Conservation (phyloP, 805 yeast species). For the Diddensiella caesifluorescens region DNA sequence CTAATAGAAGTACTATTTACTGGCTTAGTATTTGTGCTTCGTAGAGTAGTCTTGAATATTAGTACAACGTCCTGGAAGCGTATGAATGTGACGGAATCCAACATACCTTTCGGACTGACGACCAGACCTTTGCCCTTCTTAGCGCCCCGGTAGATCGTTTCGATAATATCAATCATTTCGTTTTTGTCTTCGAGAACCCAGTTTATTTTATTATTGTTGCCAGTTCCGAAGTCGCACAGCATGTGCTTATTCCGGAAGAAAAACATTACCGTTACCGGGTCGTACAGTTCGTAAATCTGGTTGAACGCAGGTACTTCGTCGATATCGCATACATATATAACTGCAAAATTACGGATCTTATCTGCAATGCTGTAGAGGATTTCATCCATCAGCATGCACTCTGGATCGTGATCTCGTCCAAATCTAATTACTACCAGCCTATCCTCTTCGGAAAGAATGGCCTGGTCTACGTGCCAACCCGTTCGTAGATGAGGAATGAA, state of each 20-base stretch:
- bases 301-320: constrained; percentile 88
- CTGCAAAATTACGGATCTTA: constrained; percentile 82
- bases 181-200: constrained; percentile 74
- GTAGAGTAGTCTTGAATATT: constrained; percentile 21
- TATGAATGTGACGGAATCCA: too few relatives aligned
- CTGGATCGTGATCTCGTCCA: constrained; percentile 69
- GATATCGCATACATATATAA: constrained; percentile 80
- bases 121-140: constrained; percentile 89
- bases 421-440: constrained; percentile 82
- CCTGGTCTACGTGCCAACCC: constrained; percentile 98
- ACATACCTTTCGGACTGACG: constrained; percentile 56
- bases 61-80: too few relatives aligned
- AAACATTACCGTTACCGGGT: constrained; percentile 90
- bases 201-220: constrained; percentile 90
- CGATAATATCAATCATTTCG: constrained; percentile 86
- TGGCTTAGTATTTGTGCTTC: constrained; percentile 20
- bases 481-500: constrained; percentile 74
- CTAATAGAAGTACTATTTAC: neutral
- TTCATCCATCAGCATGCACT: constrained; percentile 90
- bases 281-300: constrained; percentile 82
- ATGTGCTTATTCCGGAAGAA: constrained; percentile 87
- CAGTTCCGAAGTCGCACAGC: constrained; percentile 99
- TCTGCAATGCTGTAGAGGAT: constrained; percentile 72
- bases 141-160: constrained; percentile 87
- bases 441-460: constrained; percentile 83